Base-by-base conservation (phyloP, 129 eudicot genomes). In the Ambrosia artemisiifolia region DNA sequence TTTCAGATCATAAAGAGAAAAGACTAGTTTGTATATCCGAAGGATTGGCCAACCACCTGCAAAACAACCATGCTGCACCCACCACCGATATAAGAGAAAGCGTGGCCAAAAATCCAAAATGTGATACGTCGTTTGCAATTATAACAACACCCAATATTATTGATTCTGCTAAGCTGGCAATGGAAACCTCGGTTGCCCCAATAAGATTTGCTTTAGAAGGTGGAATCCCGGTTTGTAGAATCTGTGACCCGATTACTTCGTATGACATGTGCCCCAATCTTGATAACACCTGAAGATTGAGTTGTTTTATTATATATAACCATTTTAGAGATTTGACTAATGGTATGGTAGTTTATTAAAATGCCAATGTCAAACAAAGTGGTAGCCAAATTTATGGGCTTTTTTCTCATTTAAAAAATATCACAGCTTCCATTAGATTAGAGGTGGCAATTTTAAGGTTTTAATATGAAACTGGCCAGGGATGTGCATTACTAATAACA, bases 231-330 rank as follows among this genome's bases (percentile, higher is more conserved):
- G 97, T 90, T 85, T 95, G 99, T 79, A 90, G 80, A 75, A 95
- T 95, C 72, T 95, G 97, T 74, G 88, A 89, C 72, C 99, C 99
- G 34, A 95, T 82, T 47, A 95, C 88, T 59, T 95, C 94, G 75
- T 95, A 95, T 48, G 99, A 95, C 97, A 95, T 95, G 73, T 91
- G 86, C 24, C 99, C 99, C 79, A 95, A 73, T 78, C 99, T 88
- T 63, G 99, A 95, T 54, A 95, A 75, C 32, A 90, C 96, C 99
- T 95, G 82, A 63, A 67, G 9, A 70, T 30, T 19, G 63, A 70
- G 13, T 47, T 28, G 20, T 54, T 61, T 1, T 8, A 2, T 65
- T 55, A 12, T 38, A 49, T 48, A 20, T 74, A 17, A 63, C 30
- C 17, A 24, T 74, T 63, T 35, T 63, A 18, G 0, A 47, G 16